These are phyloP conservation scores for Nothomitra cinnamomea DNA, from an alignment of 2,329 filamentous ascomycete genomes.

Conservation along the genomic window DNA sequence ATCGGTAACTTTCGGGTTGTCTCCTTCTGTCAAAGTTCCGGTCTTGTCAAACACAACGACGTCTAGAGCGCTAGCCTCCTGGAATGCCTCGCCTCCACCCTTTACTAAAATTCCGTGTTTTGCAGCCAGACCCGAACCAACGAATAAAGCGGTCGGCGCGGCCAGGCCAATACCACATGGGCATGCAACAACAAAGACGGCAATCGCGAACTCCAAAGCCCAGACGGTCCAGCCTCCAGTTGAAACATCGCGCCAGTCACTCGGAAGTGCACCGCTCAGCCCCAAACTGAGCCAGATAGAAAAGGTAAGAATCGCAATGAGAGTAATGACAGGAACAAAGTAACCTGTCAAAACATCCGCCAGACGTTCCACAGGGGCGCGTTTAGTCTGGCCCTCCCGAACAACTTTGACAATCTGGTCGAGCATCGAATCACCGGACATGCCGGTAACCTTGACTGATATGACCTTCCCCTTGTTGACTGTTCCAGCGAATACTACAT, in stretches of 20 bases:
- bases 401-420: conserved; percentile 33
- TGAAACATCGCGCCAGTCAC: conserved; percentile 33
- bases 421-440: conserved; percentile 29
- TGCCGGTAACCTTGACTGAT: conserved; percentile 23
- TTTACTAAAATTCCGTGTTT: conserved; percentile 68
- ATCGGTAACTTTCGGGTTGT: conserved; percentile 51
- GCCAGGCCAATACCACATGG: conserved; percentile 71
- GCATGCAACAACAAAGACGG: conserved; percentile 75
- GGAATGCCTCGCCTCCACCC: conserved; percentile 71
- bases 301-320: conserved; percentile 56
- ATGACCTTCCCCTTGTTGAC: conserved; percentile 28
- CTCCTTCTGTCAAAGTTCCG: conserved; percentile 59
- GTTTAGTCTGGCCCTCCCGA: conserved; percentile 29
- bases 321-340: conserved; percentile 38
- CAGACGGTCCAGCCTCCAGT: conserved; percentile 54
- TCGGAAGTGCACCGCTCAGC: conserved; percentile 37
- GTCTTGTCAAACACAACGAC: conserved; percentile 83
- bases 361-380: conserved; percentile 31
- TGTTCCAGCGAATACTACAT: conserved; percentile 29
- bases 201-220: conserved; percentile 67
- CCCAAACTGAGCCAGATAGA: conserved; percentile 52
- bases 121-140: conserved; percentile 64
- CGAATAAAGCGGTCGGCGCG: conserved; percentile 71
- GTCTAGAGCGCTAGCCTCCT: conserved; percentile 63
- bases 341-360: conserved; percentile 29